Base-by-base conservation (phyloP, 768 basidiomycete species). In the Tephrocybe sp. region DNA sequence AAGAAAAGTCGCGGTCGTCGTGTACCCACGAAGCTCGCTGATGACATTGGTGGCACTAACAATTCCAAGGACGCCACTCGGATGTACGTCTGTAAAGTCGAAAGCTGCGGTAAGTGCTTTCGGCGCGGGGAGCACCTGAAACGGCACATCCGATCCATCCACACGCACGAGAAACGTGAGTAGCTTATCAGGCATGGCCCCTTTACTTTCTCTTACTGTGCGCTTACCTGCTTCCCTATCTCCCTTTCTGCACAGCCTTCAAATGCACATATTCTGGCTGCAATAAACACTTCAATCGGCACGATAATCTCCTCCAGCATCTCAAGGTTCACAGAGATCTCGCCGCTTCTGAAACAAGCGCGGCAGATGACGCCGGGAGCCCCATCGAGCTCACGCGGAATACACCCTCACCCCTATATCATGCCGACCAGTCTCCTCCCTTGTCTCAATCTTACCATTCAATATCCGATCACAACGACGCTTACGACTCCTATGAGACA, bases 301-400 rank as follows among this genome's bases (percentile, higher is more conserved):
- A 85, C 56, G 88, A 91, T 61, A 91, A 91, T 64, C 77, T 91
- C 27, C 74, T 86, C 40, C 88, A 91, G 65, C 88, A 91, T 58
- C 68, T 85, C 63, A 82, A 84, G 58, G 83, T 88, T 15, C 87
- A 89, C 66, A 75, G 77, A 52, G 69, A 73, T 31, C 60, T 55
- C 12, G 46, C 58, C 23, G 46, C 53, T 2, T 48, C 57, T 12
- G 48, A 52, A 15, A 55, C 55, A 11, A 49, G 48, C 8, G 24
- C 39, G 21, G 34, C 51, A 30, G 57, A 57, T n/a, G 59, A 54
- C 19, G 22, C 37, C 10, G 31, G 42, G 4, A 52, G 53, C 37
- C 56, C 54, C 15, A 31, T 54, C 10, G 49, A 58, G 43, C 42
- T 50, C 18, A 42, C 15, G 13, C 45, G 34, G 48, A 43, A 25